Conservation (phyloP, 1,284 basidiomycete species). For the Malassezia equina region DNA sequence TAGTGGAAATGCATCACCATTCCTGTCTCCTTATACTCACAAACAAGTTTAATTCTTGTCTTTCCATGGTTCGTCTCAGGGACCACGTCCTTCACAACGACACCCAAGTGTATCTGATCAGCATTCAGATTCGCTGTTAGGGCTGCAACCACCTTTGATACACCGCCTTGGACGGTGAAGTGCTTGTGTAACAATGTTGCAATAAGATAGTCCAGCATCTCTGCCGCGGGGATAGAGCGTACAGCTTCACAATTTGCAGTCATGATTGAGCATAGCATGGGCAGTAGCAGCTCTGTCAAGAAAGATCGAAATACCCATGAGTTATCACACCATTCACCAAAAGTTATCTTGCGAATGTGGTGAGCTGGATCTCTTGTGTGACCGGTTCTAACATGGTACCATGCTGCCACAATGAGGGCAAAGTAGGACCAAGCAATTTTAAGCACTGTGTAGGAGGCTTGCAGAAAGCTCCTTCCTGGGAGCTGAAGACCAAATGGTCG, state of each 20-base stretch:
- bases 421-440: slow-evolving; percentile 31
- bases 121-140: slow-evolving; percentile 17
- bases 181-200: slow-evolving; percentile 35
- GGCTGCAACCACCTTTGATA: slow-evolving; percentile 27
- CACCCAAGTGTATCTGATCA: slow-evolving; percentile 7
- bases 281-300: slow-evolving; percentile 24
- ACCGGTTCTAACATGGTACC: slow-evolving; percentile 25
- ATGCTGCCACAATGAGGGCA: slow-evolving; percentile 24
- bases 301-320: slow-evolving; percentile 20
- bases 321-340: slow-evolving; percentile 11
- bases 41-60: not conserved
- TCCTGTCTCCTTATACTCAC: not conserved
- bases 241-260: slow-evolving; percentile 25
- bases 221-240: slow-evolving; percentile 27
- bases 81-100: slow-evolving; percentile 13
- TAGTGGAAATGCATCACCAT: not conserved
- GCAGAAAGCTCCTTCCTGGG: not conserved
- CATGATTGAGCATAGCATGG: slow-evolving; percentile 39
- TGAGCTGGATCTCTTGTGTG: slow-evolving; percentile 28
- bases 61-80: slow-evolving; percentile 4
- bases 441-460: not conserved
- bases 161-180: slow-evolving; percentile 38
- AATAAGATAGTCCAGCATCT: slow-evolving; percentile 43
- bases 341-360: slow-evolving; percentile 18
- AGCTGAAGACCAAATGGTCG: slow-evolving; percentile 8